Conservation (phyloP, 1,139 yeast species). For the Debaryomyces singareniensis region DNA sequence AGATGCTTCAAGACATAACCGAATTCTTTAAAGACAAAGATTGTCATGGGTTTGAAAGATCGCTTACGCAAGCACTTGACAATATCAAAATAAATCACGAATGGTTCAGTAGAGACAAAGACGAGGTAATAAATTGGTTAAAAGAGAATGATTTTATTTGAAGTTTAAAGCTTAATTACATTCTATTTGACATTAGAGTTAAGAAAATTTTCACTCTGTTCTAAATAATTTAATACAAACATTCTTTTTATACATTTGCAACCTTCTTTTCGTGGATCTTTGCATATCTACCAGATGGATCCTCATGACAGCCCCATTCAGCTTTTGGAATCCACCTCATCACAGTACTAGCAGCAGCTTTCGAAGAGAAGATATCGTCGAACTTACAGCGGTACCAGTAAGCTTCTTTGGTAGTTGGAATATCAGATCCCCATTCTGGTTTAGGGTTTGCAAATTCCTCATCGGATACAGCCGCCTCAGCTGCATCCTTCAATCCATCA, state of each 20-base stretch:
- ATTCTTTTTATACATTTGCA: conserved; percentile 9
- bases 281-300: conserved; percentile 97
- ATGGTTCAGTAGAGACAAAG: conserved; percentile 39
- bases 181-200: too few species aligned
- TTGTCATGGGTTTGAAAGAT: conserved; percentile 55
- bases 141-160: conserved; percentile 5
- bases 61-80: conserved; percentile 51
- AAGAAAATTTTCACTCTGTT: too few species aligned
- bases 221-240: too few species aligned
- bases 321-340: conserved; percentile 99
- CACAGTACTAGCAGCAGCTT: conserved; percentile 92
- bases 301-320: conserved; percentile 99
- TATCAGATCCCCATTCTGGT: conserved; percentile 92
- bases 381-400: conserved; percentile 98
- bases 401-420: conserved; percentile 97
- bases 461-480: conserved; percentile 79
- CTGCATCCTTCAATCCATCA: conserved; percentile 93
- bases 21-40: conserved; percentile 51
- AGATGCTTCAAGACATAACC: conserved; percentile 38
- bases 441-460: conserved; percentile 86
- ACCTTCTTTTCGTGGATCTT: conserved; percentile 69
- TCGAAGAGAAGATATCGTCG: conserved; percentile 77
- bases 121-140: conserved; percentile 22
- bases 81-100: conserved; percentile 39
- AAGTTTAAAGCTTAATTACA: too few species aligned